Evolutionary conservation across 352 stramenopile genomes (phyloP).

Genomic region (Plasmopara muralis): DNA sequence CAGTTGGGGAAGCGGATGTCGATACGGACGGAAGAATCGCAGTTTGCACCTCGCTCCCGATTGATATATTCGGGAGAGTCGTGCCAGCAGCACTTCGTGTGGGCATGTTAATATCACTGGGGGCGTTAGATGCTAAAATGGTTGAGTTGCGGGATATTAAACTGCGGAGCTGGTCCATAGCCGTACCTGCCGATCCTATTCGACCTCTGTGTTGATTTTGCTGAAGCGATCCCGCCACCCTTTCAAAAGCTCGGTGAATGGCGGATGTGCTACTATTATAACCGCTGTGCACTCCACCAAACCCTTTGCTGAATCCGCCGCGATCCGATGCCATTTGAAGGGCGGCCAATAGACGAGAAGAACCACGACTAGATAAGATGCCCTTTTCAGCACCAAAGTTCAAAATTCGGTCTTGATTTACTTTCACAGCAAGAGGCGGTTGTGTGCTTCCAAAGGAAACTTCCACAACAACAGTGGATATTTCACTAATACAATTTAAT

Average conservation of each 20-base stretch:
- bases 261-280: slow-evolving; percentile 17
- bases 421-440: slow-evolving; percentile 34
- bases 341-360: slow-evolving; percentile 54
- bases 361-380: slow-evolving; percentile 15
- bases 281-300: slow-evolving; percentile 13
- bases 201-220: slow-evolving; percentile 17
- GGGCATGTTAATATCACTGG: slow-evolving; percentile 8
- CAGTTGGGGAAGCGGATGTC: slow-evolving; percentile 1
- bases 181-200: slow-evolving; percentile 16
- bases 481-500: slow-evolving; percentile 40
- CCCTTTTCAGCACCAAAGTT: slow-evolving; percentile 39
- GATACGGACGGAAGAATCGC: slow-evolving; percentile 14
- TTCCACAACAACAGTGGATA: slow-evolving; percentile 41
- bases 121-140: slow-evolving; percentile 8
- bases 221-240: slow-evolving; percentile 32
- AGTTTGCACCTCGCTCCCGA: slow-evolving; percentile 18
- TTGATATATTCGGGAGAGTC: slow-evolving; percentile 10
- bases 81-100: slow-evolving; percentile 2
- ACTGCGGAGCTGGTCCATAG: slow-evolving; percentile 54
- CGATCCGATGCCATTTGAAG: slow-evolving; percentile 38
- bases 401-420: slow-evolving; percentile 51
- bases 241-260: slow-evolving; percentile 41
- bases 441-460: slow-evolving; percentile 40
- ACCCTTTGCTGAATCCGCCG: slow-evolving; percentile 18
- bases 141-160: slow-evolving; percentile 34